Evolutionary conservation across 2,329 filamentous ascomycete genomes (phyloP), one percentile per base, ranked within the genome.

Genomic region (Chrysoporthe cubensis): DNA sequence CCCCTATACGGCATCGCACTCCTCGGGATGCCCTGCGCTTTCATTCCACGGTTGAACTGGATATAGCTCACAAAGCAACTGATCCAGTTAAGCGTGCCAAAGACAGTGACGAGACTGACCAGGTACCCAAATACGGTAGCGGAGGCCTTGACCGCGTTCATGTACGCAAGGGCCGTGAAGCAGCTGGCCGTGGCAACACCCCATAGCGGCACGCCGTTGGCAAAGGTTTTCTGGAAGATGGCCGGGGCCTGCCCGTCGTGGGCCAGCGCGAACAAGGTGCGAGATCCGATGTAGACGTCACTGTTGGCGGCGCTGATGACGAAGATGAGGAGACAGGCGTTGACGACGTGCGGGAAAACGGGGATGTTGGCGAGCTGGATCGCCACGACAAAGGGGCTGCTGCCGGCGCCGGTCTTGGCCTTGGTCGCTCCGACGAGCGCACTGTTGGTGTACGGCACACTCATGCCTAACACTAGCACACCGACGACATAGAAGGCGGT

Each of bases 401-500:
- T 48, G 44, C 44, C 16, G 16, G 8, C 26, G 26, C 26, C 26
- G 44, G 44, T 48, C 16, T 16, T 48, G 1, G 44, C 4, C n/a
- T n/a, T 48, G 16, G 44, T 48, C 18, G 44, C 44, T 2, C 44
- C 18, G 44, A 48, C 7, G 4, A 48, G 44, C 16, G 18, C 59
- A 1, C 16, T 11, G 57, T 61, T 52, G 64, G 60, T 80, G 80
- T 90, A 91, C 0, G 88, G 87, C 1, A 92, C 86, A 14, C 90
- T 81, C 80, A 90, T 90, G 66, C 90, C 90, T 6, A 91, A 79
- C 57, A 91, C 83, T 57, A 91, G 80, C 18, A 91, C 88, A 8
- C 85, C 87, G 40, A 89, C 76, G 66, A 89, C 82, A 78, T 91
- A 91, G 80, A 92, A 92, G 77, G 91, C 82, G 69, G 90, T 76